Evolutionary conservation across 2,329 filamentous ascomycete genomes (phyloP), one percentile per base, ranked within the genome.

Genomic region (Pochonia chlamydosporia): DNA sequence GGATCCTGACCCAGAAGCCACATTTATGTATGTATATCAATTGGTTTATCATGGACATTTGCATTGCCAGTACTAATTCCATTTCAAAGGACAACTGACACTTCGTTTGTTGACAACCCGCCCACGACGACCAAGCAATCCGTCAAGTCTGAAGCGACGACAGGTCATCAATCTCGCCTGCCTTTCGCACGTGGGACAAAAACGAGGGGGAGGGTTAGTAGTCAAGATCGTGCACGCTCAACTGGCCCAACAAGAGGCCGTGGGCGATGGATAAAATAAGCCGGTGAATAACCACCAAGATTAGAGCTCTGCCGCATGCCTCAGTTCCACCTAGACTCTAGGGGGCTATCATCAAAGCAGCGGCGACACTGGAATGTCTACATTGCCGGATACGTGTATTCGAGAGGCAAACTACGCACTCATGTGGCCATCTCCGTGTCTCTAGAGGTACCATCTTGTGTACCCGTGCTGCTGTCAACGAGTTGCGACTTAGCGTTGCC

Each of bases 101-200:
- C 86, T 5, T 89, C 88, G 2, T 96, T 96, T 60, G 82, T 96
- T 47, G 89, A 96, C 28, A 88, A 96, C 58, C 91, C 90, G 7
- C 67, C 77, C 2, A 69, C 71, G n/a, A 69, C 76, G 13, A 73
- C 74, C 21, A 81, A 73, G 56, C 63, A 74, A 23, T 68, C 69
- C 5, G 63, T 70, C 7, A 76, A 70, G 51, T 73, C 72, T 52
- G 62, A 67, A 24, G 70, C 67, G 6, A 63, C 74, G 6, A 70
- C 61, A 47, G 40, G 56, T 25, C 71, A 66, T 40, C 69, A 72
- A 49, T 76, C 76, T 8, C 74, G 74, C 36, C 61, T 77, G 7
- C 72, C 74, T 5, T 65, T 67, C 16, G 67, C 71, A 21, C 70
- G 75, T 25, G 71, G 70, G 23, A 56, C 64, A 18, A 61, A 67